A percentile compares a stretch with the other conserved stretches of the same genome.
phyloP scores from a whole-genome alignment of 2,329 filamentous ascomycete species.

The Alternaria triticina region DNA sequence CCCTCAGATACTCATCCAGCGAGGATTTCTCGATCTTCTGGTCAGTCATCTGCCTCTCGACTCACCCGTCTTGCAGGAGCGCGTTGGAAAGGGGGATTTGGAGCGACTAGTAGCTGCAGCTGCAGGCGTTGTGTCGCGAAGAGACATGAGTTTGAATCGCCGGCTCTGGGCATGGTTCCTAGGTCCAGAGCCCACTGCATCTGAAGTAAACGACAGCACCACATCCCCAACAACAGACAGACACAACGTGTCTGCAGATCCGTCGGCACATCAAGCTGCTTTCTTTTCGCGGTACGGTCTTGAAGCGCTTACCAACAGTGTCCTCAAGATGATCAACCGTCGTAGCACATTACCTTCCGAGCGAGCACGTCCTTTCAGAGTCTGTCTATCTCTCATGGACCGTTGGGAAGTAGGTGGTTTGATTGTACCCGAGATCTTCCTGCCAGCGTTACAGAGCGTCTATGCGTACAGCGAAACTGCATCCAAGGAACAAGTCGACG shows the following conservation, averaged over 20 bases:
- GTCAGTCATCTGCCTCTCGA: conserved; percentile 89
- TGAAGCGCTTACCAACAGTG: conserved; percentile 72
- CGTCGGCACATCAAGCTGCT: conserved; percentile 56
- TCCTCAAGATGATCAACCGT: conserved; percentile 76
- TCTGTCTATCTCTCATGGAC: conserved; percentile 96
- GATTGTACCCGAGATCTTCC: conserved; percentile 85
- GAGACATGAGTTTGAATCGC: conserved; percentile 96
- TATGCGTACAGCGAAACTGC: conserved; percentile 73
- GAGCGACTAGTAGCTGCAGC: conserved; percentile 83
- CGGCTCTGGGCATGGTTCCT: conserved; percentile 96
- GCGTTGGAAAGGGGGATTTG: conserved; percentile 75
- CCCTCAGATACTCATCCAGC: conserved; percentile 87
- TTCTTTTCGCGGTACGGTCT: conserved; percentile 87
- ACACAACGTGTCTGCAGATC: conserved; percentile 55
- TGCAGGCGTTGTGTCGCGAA: conserved; percentile 82
- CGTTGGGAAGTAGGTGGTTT: conserved; percentile 95
- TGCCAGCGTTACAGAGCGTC: conserved; percentile 83
- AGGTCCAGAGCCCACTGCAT: conserved; percentile 69
- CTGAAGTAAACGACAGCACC: conserved; percentile 41
- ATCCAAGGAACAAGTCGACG: conserved; percentile 74
- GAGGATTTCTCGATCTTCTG: conserved; percentile 90
- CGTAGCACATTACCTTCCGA: conserved; percentile 65
- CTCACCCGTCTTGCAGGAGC: conserved; percentile 78
- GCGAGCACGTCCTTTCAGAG: conserved; percentile 82
- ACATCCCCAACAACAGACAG: conserved; percentile 54